Evolutionary conservation across 768 basidiomycete genomes (phyloP).

Genomic region (Wakefieldia striispora): DNA sequence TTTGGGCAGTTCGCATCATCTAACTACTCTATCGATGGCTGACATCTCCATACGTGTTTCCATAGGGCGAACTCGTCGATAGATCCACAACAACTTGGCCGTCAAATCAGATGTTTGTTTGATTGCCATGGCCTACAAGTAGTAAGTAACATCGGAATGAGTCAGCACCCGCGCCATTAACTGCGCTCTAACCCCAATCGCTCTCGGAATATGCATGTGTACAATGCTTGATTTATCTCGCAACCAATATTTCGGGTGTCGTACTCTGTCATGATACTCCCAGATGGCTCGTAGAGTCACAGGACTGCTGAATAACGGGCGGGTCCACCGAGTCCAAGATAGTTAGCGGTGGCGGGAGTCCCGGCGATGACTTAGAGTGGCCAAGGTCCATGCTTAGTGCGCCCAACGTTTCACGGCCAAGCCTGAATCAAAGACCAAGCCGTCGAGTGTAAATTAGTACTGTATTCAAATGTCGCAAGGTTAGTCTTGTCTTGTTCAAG

Average conservation of each 20-base stretch:
- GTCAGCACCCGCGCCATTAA: not conserved
- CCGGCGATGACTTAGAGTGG: slow-evolving; percentile 5
- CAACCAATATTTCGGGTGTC: not conserved
- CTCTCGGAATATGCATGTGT: too few species aligned
- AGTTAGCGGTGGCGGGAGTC: slow-evolving; percentile 21
- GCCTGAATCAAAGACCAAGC: not conserved
- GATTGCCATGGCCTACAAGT: too few species aligned
- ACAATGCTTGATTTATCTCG: not conserved
- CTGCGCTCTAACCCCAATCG: slow-evolving; percentile 31
- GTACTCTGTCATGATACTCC: not conserved
- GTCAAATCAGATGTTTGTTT: too few species aligned
- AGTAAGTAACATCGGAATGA: too few species aligned
- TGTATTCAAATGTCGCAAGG: slow-evolving; percentile 27
- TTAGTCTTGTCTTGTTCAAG: slow-evolving; percentile 6
- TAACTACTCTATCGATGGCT: slow-evolving; percentile 6
- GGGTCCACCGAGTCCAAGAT: too few species aligned
- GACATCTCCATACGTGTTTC: not conserved
- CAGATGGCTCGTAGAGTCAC: too few species aligned
- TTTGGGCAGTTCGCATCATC: slow-evolving; percentile 6
- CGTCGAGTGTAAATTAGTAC: not conserved
- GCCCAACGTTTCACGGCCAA: not conserved
- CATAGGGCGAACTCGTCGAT: too few species aligned
- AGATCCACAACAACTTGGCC: too few species aligned
- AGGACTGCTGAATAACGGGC: too few species aligned
- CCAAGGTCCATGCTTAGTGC: slow-evolving; percentile 10